These are phyloP conservation scores for Vanilla planifolia DNA, from an alignment of 106 monocot genomes.

Conservation along the genomic window DNA sequence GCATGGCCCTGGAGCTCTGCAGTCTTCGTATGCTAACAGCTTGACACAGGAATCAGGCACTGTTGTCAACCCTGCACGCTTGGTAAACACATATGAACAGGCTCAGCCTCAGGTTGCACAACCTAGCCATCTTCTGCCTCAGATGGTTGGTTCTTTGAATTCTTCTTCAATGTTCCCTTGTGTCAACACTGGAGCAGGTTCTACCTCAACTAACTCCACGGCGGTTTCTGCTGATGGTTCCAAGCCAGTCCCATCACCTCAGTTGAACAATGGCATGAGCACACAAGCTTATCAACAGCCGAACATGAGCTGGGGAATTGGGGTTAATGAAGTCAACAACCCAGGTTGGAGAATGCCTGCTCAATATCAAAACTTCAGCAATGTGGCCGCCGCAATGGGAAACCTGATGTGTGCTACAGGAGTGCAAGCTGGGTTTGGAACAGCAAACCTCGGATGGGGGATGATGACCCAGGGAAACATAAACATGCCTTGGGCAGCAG, in stretches of 20 bases:
- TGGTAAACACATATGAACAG: no score
- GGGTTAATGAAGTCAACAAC: constrained; percentile 5
- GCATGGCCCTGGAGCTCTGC: neutral
- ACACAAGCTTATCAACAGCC: constrained; percentile 5
- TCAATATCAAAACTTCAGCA: constrained; percentile 10
- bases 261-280: constrained; percentile 2
- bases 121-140: neutral
- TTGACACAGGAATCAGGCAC: neutral
- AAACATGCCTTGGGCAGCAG: constrained; percentile 27
- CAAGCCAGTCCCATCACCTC: constrained; percentile 11
- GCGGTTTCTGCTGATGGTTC: constrained; percentile 1
- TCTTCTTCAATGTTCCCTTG: neutral
- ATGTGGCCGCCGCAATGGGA: constrained; percentile 8
- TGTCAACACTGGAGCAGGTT: neutral
- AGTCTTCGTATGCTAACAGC: neutral
- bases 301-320: constrained; percentile 1
- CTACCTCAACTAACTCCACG: neutral
- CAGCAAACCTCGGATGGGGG: constrained; percentile 30
- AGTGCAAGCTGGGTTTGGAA: constrained; percentile 5
- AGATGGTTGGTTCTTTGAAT: constrained; percentile 1
- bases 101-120: neutral
- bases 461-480: constrained; percentile 31
- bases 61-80: neutral
- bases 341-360: constrained; percentile 9
- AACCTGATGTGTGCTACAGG: constrained; percentile 13